These are phyloP conservation scores for Trebouxia sp. DNA, from an alignment of 139 green algal species.

Conservation along the genomic window DNA sequence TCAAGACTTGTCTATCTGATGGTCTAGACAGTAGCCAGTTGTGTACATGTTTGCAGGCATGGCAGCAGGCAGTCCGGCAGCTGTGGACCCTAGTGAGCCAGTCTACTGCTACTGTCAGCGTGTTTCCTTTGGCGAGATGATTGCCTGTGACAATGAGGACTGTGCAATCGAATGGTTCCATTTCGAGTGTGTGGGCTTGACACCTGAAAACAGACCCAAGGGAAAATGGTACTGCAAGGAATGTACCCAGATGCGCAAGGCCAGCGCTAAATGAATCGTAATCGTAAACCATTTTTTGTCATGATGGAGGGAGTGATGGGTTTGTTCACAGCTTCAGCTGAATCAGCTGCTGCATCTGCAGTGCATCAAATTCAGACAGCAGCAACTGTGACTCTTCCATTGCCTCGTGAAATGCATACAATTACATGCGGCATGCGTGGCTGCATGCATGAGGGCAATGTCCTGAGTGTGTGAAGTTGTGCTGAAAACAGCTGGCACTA, in stretches of 20 bases:
- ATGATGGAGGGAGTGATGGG: too few relatives aligned
- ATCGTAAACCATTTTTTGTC: neutral
- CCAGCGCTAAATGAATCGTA: neutral
- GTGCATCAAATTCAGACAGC: too few relatives aligned
- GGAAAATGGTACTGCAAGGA: conserved; percentile 69
- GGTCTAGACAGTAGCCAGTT: too few relatives aligned
- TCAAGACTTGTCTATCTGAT: too few relatives aligned
- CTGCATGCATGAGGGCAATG: too few relatives aligned
- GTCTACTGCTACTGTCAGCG: conserved; percentile 85
- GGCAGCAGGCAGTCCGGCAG: neutral
- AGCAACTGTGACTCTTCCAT: too few relatives aligned
- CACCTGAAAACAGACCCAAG: conserved; percentile 43
- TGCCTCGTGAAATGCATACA: too few relatives aligned
- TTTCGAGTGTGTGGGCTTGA: conserved; percentile 84
- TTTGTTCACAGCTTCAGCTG: too few relatives aligned
- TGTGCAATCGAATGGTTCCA: conserved; percentile 94
- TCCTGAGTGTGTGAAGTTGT: too few relatives aligned
- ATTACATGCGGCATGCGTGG: too few relatives aligned
- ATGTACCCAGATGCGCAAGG: conserved; percentile 40
- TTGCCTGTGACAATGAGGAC: conserved; percentile 86
- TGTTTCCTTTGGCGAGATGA: conserved; percentile 80
- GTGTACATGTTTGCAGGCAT: neutral
- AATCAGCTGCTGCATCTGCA: too few relatives aligned
- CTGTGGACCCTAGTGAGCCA: conserved; percentile 56
- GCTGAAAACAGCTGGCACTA: too few relatives aligned